These are phyloP conservation scores for Avena eriantha DNA, from an alignment of 176 grass and related monocot species.

Conservation along the genomic window DNA sequence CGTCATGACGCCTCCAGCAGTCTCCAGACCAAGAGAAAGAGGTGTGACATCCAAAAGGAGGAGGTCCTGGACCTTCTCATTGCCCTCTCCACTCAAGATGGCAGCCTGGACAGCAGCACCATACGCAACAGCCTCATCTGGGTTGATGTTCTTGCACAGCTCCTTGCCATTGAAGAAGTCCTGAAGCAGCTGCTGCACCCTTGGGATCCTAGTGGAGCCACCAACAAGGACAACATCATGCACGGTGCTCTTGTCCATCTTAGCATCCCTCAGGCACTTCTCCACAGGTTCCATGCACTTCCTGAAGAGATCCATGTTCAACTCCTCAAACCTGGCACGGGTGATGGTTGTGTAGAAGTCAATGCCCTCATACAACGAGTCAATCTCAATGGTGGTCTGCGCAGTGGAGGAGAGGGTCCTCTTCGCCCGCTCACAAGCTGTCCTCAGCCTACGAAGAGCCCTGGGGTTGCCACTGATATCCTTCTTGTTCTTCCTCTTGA, in stretches of 20 bases:
- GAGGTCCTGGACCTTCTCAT: slow-evolving; percentile 75
- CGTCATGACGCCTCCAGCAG: slow-evolving; percentile 59
- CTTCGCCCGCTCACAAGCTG: slow-evolving; percentile 62
- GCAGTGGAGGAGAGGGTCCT: slow-evolving; percentile 60
- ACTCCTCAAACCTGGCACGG: slow-evolving; percentile 60
- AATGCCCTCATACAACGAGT: slow-evolving; percentile 52
- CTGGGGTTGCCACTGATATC: slow-evolving; percentile 64
- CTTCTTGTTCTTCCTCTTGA: slow-evolving; percentile 70
- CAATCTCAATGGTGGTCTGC: slow-evolving; percentile 64
- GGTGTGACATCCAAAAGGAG: slow-evolving; percentile 61
- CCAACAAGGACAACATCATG: slow-evolving; percentile 69
- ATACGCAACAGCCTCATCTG: slow-evolving; percentile 57
- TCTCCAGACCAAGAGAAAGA: slow-evolving; percentile 59
- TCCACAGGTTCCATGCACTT: slow-evolving; percentile 71
- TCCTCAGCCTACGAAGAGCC: slow-evolving; percentile 57
- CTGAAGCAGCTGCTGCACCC: slow-evolving; percentile 65
- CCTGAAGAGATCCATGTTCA: slow-evolving; percentile 69
- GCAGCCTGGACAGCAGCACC: slow-evolving; percentile 61
- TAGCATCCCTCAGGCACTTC: slow-evolving; percentile 69
- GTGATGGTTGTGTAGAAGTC: slow-evolving; percentile 73
- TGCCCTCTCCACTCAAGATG: slow-evolving; percentile 68
- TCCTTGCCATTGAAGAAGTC: slow-evolving; percentile 69
- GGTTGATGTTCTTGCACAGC: slow-evolving; percentile 76
- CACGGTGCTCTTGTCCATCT: slow-evolving; percentile 66
- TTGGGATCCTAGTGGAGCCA: slow-evolving; percentile 64